Evolutionary conservation across 805 yeast species (phyloP).

Genomic region (Diddensiella caesifluorescens): DNA sequence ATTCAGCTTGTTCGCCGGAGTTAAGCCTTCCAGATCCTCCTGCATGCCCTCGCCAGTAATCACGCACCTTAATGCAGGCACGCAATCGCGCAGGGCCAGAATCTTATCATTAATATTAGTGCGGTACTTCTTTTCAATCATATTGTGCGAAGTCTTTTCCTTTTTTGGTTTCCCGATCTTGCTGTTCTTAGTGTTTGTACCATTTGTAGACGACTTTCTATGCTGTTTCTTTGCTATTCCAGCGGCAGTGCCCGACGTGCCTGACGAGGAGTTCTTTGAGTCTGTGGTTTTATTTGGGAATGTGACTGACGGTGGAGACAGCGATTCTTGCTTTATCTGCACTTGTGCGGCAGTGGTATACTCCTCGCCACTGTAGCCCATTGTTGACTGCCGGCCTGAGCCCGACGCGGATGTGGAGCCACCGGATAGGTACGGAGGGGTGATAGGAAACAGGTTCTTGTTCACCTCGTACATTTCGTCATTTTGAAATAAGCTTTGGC

Average conservation of each 20-base stretch:
- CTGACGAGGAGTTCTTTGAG: no score
- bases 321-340: conserved; percentile 5
- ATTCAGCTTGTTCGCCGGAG: conserved; percentile 69
- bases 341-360: not conserved
- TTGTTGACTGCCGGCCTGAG: not conserved
- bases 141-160: conserved; percentile 63
- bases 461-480: no score
- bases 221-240: not conserved
- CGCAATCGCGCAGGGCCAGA: conserved; percentile 63
- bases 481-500: not conserved
- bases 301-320: conserved; percentile 1
- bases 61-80: conserved; percentile 68
- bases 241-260: not conserved
- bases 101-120: conserved; percentile 72
- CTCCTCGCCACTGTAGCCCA: conserved; percentile 1
- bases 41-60: conserved; percentile 40
- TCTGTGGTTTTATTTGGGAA: not conserved
- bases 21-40: conserved; percentile 64
- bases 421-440: conserved; percentile 11
- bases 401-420: not conserved
- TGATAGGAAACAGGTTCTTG: conserved; percentile 7
- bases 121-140: conserved; percentile 76
- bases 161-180: conserved; percentile 31
- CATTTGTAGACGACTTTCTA: not conserved
- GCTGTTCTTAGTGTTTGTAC: conserved; percentile 9